Base-by-base conservation (phyloP, 208 protist species). In the Trichomonas gallinae region DNA sequence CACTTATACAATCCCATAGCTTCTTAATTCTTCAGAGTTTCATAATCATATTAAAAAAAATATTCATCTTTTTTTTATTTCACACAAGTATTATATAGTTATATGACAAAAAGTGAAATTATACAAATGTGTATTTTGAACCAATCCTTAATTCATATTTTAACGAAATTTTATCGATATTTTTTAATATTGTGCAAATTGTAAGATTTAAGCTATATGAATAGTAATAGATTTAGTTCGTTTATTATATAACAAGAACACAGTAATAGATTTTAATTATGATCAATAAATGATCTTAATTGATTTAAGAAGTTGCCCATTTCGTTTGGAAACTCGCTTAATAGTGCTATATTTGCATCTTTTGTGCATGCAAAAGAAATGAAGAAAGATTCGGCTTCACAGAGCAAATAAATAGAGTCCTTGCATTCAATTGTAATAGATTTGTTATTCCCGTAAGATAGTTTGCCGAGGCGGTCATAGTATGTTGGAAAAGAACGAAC, bases 401-500 rank as follows among this genome's bases (percentile, higher is more conserved):
- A 38, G 0, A 93, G 38, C 6, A 93, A 38, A 51, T 21, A 23
- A 0, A 42, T 49, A 21, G 40, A 51, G 26, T 93, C 87, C 15
- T 93, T 44, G 13, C 87, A 42, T 51, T 93, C 87, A 34, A 93
- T 31, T 11, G 46, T 44, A 21, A 93, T 93, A 11, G 87, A 93
- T 51, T 51, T 42, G 17, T 42, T 26, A n/a, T 93, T 44, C 21
- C 87, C 87, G 51, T 48, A 93, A 8, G 15, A 34, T 34, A 93
- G 44, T 15, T 93, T 93, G 0, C 87, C 44, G 26, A 93, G 87
- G 0, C 87, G 0, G 17, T 93, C 87, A 26, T 48, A 51, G 51
- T 93, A 93, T 51, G 11, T 48, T 93, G 87, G 87, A 93, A 93
- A 51, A 34, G 44, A 51, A 48, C 87, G 87, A 51, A 93, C 87